Percentiles rank a stretch among this genome's conserved stretches.
phyloP scores from a whole-genome alignment of 768 basidiomycete species.

The Lentinula sp. region DNA sequence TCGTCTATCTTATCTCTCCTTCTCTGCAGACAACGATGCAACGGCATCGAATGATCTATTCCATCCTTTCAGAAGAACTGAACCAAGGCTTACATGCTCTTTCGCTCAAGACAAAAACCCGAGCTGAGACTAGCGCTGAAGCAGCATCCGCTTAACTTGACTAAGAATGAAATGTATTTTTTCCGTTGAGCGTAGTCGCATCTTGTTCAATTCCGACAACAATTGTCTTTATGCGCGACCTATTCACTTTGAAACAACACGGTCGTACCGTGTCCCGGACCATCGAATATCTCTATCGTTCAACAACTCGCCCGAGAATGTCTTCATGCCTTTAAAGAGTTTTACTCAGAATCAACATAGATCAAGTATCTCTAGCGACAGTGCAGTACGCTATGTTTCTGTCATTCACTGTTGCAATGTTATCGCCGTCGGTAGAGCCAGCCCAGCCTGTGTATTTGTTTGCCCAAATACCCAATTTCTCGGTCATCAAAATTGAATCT shows the following conservation, averaged over 20 bases:
- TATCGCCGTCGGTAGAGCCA: neutral
- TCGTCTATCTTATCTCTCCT: conserved; percentile 8
- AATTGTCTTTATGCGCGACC: neutral
- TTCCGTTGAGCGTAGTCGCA: neutral
- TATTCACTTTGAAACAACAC: neutral
- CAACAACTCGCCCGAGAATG: neutral
- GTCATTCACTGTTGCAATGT: neutral
- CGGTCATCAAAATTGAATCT: neutral
- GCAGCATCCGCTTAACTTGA: neutral
- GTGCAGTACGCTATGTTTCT: neutral
- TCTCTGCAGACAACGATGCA: conserved; percentile 60
- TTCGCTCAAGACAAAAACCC: conserved; percentile 68
- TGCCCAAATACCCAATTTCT: neutral
- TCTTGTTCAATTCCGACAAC: conserved; percentile 4
- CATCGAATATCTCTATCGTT: neutral
- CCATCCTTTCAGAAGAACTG: conserved; percentile 66
- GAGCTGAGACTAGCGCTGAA: conserved; percentile 32
- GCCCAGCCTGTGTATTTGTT: neutral
- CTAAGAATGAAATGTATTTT: neutral
- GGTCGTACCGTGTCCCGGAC: neutral
- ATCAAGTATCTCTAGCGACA: conserved; percentile 1
- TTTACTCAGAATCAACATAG: neutral
- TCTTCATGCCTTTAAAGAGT: neutral
- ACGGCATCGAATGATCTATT: conserved; percentile 76
- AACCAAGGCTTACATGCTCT: conserved; percentile 69